These are phyloP conservation scores for Pythium chondricola DNA, from an alignment of 352 stramenopile genomes.

Conservation along the genomic window DNA sequence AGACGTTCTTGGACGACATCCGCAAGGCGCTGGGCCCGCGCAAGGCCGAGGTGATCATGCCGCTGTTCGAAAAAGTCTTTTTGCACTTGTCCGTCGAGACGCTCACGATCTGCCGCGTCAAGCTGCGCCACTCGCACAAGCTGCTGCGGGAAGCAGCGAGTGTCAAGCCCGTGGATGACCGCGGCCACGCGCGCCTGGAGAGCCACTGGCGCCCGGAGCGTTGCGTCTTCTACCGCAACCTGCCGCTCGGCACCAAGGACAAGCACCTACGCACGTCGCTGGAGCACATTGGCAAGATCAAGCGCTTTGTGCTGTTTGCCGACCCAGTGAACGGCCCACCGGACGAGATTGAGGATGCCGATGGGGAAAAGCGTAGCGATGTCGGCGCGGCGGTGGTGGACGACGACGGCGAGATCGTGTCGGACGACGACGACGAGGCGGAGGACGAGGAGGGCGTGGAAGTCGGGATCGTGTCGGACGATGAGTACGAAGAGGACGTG, in stretches of 20 bases:
- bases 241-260: slow-evolving; percentile 56
- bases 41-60: slow-evolving; percentile 62
- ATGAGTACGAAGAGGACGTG: slow-evolving; percentile 4
- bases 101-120: slow-evolving; percentile 80
- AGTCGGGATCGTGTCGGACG: not conserved
- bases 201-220: slow-evolving; percentile 40
- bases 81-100: slow-evolving; percentile 79
- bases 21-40: slow-evolving; percentile 53
- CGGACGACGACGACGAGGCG: slow-evolving; percentile 19
- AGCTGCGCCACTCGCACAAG: slow-evolving; percentile 64
- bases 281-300: slow-evolving; percentile 55
- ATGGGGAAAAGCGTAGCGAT: slow-evolving; percentile 1
- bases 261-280: slow-evolving; percentile 64
- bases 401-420: not conserved
- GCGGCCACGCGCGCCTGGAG: slow-evolving; percentile 29
- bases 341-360: slow-evolving; percentile 28
- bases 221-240: slow-evolving; percentile 77
- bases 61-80: slow-evolving; percentile 70
- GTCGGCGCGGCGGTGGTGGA: not conserved
- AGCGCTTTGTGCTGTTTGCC: slow-evolving; percentile 66
- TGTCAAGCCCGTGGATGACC: slow-evolving; percentile 37
- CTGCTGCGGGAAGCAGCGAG: slow-evolving; percentile 45
- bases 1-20: slow-evolving; percentile 76
- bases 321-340: slow-evolving; percentile 51
- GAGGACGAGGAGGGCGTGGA: not conserved